Percentiles rank a stretch among this genome's conserved stretches.
phyloP scores from a whole-genome alignment of 2,329 filamentous ascomycete species.

The Aspergillus sp. region DNA sequence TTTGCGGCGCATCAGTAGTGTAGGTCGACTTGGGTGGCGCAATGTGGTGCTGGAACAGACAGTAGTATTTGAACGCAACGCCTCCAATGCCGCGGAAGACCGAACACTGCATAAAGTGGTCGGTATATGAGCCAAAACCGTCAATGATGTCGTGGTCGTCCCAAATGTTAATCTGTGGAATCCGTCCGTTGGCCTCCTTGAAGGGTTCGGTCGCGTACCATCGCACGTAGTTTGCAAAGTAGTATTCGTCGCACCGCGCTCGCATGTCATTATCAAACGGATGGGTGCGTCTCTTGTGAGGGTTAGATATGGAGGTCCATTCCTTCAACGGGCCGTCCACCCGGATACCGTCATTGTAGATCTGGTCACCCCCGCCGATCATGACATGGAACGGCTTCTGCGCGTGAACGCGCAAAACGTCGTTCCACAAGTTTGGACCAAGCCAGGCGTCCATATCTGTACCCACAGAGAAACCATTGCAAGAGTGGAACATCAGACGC shows the following conservation, averaged over 20 bases:
- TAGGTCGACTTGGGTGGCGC: slow-evolving; percentile 84
- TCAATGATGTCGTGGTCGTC: slow-evolving; percentile 71
- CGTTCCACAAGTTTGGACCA: slow-evolving; percentile 67
- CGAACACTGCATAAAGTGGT: slow-evolving; percentile 68
- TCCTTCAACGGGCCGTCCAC: slow-evolving; percentile 77
- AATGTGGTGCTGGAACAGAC: slow-evolving; percentile 75
- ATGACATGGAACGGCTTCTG: slow-evolving; percentile 68
- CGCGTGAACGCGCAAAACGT: slow-evolving; percentile 64
- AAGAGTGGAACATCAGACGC: slow-evolving; percentile 72
- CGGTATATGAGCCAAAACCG: slow-evolving; percentile 68
- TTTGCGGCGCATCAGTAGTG: slow-evolving; percentile 71
- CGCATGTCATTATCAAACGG: slow-evolving; percentile 69
- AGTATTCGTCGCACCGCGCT: slow-evolving; percentile 63
- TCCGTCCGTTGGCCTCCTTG: slow-evolving; percentile 63
- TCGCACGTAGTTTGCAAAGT: slow-evolving; percentile 64
- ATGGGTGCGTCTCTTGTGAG: slow-evolving; percentile 62
- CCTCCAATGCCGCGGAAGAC: slow-evolving; percentile 70
- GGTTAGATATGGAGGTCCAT: slow-evolving; percentile 66
- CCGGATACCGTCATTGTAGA: slow-evolving; percentile 77
- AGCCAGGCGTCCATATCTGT: slow-evolving; percentile 67
- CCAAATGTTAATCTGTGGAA: slow-evolving; percentile 69
- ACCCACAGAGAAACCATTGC: slow-evolving; percentile 70
- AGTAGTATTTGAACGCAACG: slow-evolving; percentile 63
- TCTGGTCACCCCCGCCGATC: slow-evolving; percentile 91
- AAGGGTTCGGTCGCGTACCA: slow-evolving; percentile 74